phyloP scores from a whole-genome alignment of 1,284 basidiomycete genomes.

The Boletus semigastroideus region DNA sequence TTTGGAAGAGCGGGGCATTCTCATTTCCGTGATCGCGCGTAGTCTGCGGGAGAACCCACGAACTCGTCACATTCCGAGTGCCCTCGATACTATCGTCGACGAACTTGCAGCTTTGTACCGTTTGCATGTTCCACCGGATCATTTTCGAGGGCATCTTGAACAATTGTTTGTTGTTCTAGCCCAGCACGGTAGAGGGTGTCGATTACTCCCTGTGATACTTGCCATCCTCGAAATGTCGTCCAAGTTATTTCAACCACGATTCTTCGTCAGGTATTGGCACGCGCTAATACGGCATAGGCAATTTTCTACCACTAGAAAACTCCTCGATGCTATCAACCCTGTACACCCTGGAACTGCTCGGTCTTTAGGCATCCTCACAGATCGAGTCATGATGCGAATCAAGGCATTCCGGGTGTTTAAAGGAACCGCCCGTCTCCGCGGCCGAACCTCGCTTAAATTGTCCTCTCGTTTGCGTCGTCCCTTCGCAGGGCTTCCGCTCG shows the following conservation, averaged over 20 bases:
- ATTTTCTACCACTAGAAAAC: constrained; percentile 11
- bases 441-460: constrained; percentile 16
- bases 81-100: constrained; percentile 16
- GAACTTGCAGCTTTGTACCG: constrained; percentile 24
- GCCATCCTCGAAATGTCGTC: constrained; percentile 19
- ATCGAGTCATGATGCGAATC: constrained; percentile 8
- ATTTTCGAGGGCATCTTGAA: constrained; percentile 32
- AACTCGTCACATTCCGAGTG: constrained; percentile 4
- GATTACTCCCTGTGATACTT: constrained; percentile 18
- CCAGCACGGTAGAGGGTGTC: constrained; percentile 16
- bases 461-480: constrained; percentile 17
- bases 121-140: constrained; percentile 21
- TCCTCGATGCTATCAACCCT: constrained; percentile 11
- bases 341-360: constrained; percentile 12
- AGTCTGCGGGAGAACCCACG: constrained; percentile 18
- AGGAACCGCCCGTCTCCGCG: constrained; percentile 1
- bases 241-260: constrained; percentile 22
- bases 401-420: constrained; percentile 10
- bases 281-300: constrained; percentile 22
- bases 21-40: constrained; percentile 26
- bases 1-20: constrained; percentile 13
- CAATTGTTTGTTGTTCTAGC: constrained; percentile 25
- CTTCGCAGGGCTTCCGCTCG: constrained; percentile 9
- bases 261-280: constrained; percentile 25
- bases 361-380: constrained; percentile 10